Evolutionary conservation across 2,329 filamentous ascomycete species (phyloP).

Genomic region (Epichloe aotearoae): DNA sequence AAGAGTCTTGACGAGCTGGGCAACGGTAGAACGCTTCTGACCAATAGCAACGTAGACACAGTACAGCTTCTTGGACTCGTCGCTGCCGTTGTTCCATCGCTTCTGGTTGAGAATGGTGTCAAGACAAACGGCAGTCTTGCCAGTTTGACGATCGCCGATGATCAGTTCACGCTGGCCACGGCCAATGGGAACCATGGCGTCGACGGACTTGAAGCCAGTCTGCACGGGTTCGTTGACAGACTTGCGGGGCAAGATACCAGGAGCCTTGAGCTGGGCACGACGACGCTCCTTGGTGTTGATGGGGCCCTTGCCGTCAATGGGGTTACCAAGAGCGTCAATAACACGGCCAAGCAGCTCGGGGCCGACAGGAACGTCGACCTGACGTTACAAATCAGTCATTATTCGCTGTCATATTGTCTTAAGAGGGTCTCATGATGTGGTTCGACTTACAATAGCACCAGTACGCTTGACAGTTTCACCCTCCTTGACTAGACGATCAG

Average conservation of each 20-base stretch:
- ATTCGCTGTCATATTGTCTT: background rate
- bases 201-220: constrained; percentile 98
- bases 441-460: constrained; percentile 79
- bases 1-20: constrained; percentile 98
- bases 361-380: constrained; percentile 97
- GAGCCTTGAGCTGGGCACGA: constrained; percentile 98
- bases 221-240: constrained; percentile 98
- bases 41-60: constrained; percentile 98
- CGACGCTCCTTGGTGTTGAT: constrained; percentile 82
- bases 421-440: too few relatives aligned
- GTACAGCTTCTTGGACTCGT: constrained; percentile 98
- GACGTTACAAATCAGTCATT: constrained; percentile 13
- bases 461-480: constrained; percentile 99
- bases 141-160: constrained; percentile 99
- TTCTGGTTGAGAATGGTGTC: constrained; percentile 99
- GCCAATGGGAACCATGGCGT: constrained; percentile 99
- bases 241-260: constrained; percentile 89
- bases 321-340: constrained; percentile 95
- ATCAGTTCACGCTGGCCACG: constrained; percentile 99
- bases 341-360: constrained; percentile 91
- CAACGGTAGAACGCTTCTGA: constrained; percentile 98
- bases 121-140: constrained; percentile 97
- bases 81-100: constrained; percentile 78
- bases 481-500: constrained; percentile 98
- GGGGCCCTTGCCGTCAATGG: constrained; percentile 98